A percentile compares a stretch with the other conserved stretches of the same genome.
phyloP scores from a whole-genome alignment of 2,329 filamentous ascomycete genomes.

The Laburnicola sp. region DNA sequence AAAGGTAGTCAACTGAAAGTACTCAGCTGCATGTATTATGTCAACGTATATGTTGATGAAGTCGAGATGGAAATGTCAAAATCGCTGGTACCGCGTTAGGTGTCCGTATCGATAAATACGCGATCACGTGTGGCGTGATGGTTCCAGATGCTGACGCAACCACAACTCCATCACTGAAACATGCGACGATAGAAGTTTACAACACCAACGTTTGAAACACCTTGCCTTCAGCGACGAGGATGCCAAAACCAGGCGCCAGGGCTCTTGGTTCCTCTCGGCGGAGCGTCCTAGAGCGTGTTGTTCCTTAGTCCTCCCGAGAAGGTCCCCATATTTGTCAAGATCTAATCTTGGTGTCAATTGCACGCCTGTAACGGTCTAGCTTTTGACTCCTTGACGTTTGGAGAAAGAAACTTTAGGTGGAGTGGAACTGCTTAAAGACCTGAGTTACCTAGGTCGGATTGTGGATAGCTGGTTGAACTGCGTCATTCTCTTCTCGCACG shows the following conservation, averaged over 20 bases:
- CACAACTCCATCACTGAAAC: conserved; percentile 24
- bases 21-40: too few species aligned
- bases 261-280: conserved; percentile 13
- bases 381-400: conserved; percentile 24
- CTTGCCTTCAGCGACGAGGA: conserved; percentile 14
- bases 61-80: too few species aligned
- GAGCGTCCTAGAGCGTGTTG: conserved; percentile 11
- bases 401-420: conserved; percentile 2
- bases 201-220: conserved; percentile 28
- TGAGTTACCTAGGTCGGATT: conserved; percentile 7
- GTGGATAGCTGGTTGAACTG: not conserved
- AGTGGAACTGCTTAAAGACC: conserved; percentile 14
- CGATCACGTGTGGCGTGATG: conserved; percentile 1
- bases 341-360: not conserved
- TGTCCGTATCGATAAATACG: not conserved
- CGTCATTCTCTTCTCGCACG: not conserved
- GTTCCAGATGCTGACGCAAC: conserved; percentile 17
- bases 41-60: too few species aligned
- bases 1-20: too few species aligned
- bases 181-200: conserved; percentile 24
- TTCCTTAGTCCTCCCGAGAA: not conserved
- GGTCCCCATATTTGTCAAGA: conserved; percentile 6
- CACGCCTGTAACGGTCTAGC: conserved; percentile 11
- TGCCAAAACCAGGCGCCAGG: conserved; percentile 2
- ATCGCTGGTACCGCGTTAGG: too few species aligned